Evolutionary conservation across 2,329 filamentous ascomycete genomes (phyloP).

Genomic region (Cucurbitaria berberidis): DNA sequence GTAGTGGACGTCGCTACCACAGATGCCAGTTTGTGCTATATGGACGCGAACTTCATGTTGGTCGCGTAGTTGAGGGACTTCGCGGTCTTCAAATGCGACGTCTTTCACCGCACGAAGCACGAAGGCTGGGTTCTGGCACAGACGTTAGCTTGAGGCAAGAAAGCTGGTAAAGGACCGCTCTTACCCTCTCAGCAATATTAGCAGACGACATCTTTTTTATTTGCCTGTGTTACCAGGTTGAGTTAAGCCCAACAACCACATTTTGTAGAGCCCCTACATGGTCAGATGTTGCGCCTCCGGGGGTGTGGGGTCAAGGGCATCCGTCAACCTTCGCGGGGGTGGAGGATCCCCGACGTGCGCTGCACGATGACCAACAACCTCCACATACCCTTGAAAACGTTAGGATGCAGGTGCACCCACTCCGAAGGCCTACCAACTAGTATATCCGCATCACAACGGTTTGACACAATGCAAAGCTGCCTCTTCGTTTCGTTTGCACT

Average conservation of each 20-base stretch:
- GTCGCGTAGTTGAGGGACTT: slow-evolving; percentile 41
- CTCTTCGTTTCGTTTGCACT: background rate
- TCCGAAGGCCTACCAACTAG: background rate
- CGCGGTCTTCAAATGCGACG: slow-evolving; percentile 54
- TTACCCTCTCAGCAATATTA: background rate
- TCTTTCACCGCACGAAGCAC: slow-evolving; percentile 56
- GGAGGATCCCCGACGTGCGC: background rate
- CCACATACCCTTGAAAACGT: background rate
- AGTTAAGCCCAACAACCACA: background rate
- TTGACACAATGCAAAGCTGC: background rate
- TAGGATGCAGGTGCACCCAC: background rate
- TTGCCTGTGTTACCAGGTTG: background rate
- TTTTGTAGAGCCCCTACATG: background rate
- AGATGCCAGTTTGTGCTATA: slow-evolving; percentile 82
- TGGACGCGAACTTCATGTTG: slow-evolving; percentile 72
- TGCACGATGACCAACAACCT: background rate
- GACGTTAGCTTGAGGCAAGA: background rate
- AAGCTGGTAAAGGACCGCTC: background rate
- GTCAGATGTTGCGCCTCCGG: background rate
- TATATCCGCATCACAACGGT: background rate
- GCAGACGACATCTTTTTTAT: background rate
- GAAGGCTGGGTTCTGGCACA: slow-evolving; percentile 53
- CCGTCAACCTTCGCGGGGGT: slow-evolving; percentile 5
- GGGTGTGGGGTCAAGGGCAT: slow-evolving; percentile 5
- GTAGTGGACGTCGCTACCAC: slow-evolving; percentile 64